A percentile compares a stretch with the other conserved stretches of the same genome.
Conservation (phyloP, 495 filamentous ascomycete species). For the Penicillium pancosmium region DNA sequence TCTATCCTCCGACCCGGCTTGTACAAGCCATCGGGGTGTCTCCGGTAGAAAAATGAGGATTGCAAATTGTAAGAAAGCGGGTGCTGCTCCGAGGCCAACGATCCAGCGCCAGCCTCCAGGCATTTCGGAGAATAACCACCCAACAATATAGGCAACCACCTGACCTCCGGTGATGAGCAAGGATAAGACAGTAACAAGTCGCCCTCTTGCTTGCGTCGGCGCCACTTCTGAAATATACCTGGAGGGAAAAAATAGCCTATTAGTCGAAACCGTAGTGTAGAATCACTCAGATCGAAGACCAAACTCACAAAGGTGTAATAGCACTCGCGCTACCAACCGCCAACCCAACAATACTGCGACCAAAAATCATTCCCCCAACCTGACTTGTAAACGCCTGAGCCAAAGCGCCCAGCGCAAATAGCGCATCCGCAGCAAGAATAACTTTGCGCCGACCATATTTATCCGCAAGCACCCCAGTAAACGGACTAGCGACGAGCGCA, state of each 20-base stretch:
- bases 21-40: constrained; percentile 84
- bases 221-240: constrained; percentile 84
- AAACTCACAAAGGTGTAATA: constrained; percentile 70
- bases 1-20: constrained; percentile 57
- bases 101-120: constrained; percentile 83
- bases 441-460: constrained; percentile 71
- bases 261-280: not conserved
- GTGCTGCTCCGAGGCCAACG: constrained; percentile 81
- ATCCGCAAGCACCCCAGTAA: constrained; percentile 77
- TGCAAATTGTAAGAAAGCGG: constrained; percentile 69
- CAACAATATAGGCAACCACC: constrained; percentile 80
- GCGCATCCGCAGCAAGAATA: constrained; percentile 74
- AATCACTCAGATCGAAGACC: not conserved
- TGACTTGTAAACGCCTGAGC: constrained; percentile 65
- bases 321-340: constrained; percentile 84
- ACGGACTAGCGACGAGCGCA: constrained; percentile 75
- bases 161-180: constrained; percentile 87
- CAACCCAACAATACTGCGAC: constrained; percentile 76
- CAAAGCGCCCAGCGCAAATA: constrained; percentile 77
- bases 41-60: constrained; percentile 75
- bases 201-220: constrained; percentile 71
- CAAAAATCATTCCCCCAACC: constrained; percentile 74
- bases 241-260: not conserved
- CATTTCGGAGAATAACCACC: constrained; percentile 64
- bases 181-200: constrained; percentile 74